phyloP scores from a whole-genome alignment of 495 filamentous ascomycete species.

The Physcia stellaris region DNA sequence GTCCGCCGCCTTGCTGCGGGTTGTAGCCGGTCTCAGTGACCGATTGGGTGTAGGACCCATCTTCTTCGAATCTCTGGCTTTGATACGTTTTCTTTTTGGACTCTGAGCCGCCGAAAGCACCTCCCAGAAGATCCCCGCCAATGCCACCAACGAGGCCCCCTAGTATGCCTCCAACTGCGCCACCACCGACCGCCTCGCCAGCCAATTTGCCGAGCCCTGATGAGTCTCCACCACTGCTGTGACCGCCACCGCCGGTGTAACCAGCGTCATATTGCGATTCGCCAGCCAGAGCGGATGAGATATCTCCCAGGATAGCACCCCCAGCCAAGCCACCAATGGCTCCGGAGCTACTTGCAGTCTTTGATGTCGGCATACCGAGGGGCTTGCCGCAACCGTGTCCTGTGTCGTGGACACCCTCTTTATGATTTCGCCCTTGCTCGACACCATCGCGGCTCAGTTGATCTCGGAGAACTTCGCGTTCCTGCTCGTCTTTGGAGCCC shows the following conservation, averaged over 20 bases:
- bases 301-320: conserved; percentile 30
- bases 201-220: conserved; percentile 28
- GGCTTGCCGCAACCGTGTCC: conserved; percentile 78
- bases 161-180: conserved; percentile 35
- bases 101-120: conserved; percentile 15
- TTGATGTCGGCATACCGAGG: conserved; percentile 37
- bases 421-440: conserved; percentile 61
- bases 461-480: conserved; percentile 47
- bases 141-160: conserved; percentile 36
- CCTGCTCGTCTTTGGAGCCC: conserved; percentile 44
- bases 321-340: conserved; percentile 23
- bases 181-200: conserved; percentile 30
- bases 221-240: conserved; percentile 10
- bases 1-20: conserved; percentile 11
- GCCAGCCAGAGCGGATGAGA: conserved; percentile 27
- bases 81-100: conserved; percentile 18
- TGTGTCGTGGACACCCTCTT: conserved; percentile 66
- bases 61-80: conserved; percentile 18
- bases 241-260: conserved; percentile 6
- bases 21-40: conserved; percentile 19
- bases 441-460: conserved; percentile 69
- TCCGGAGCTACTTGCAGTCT: conserved; percentile 26
- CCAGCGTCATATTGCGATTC: conserved; percentile 16
- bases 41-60: conserved; percentile 25
- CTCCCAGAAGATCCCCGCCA: conserved; percentile 29